A percentile compares a stretch with the other conserved stretches of the same genome.
These are phyloP conservation scores for Quillaja saponaria DNA, from an alignment of 306 rosid genomes.

Conservation along the genomic window DNA sequence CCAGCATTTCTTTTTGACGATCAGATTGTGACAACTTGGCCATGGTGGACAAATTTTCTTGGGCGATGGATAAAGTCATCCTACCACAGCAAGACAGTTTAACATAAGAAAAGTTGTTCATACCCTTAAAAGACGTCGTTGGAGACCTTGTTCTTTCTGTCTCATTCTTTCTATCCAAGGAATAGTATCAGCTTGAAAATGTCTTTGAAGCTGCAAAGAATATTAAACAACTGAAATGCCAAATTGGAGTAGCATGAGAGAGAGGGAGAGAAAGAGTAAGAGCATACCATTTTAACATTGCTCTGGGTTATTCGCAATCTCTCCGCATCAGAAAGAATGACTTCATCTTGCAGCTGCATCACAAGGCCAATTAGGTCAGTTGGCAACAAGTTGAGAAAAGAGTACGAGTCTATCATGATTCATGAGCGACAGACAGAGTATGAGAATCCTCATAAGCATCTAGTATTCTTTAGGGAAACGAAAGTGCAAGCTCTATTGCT, in stretches of 20 bases:
- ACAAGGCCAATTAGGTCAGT: constrained; percentile 25
- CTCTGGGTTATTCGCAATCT: constrained; percentile 88
- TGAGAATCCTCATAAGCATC: no score
- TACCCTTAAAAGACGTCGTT: constrained; percentile 85
- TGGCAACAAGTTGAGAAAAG: no score
- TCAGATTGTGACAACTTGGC: background rate
- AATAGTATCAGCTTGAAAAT: constrained; percentile 90
- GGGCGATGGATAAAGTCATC: background rate
- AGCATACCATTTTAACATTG: constrained; percentile 85
- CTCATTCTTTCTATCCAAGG: constrained; percentile 85
- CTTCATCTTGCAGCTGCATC: constrained; percentile 95
- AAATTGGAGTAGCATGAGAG: background rate
- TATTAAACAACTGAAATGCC: no score
- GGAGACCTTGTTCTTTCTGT: constrained; percentile 91
- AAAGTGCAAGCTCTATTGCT: no score
- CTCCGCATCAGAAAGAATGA: constrained; percentile 87
- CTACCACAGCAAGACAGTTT: constrained; percentile 2
- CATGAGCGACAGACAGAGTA: no score
- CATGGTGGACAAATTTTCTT: background rate
- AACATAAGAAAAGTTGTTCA: constrained; percentile 25
- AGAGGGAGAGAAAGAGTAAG: background rate
- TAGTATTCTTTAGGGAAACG: no score
- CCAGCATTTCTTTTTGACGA: background rate
- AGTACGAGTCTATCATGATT: no score
- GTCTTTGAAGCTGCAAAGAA: constrained; percentile 81